Conservation (phyloP, 768 basidiomycete species). For the Leccinum subtestaceum region DNA sequence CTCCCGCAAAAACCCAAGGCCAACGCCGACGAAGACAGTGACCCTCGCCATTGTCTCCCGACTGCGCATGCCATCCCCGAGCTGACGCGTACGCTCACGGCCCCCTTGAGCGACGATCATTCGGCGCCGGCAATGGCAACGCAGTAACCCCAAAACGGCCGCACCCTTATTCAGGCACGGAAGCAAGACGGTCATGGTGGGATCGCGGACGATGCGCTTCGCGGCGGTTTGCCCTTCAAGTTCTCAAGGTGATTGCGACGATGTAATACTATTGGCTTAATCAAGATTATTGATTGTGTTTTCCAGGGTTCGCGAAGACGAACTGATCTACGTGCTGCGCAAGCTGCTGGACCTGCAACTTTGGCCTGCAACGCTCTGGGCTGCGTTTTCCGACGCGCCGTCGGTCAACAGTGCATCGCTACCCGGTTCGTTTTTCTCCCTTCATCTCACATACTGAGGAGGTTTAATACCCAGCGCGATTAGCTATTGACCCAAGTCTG, state of each 20-base stretch:
- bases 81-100: too few species aligned
- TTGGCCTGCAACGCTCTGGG: slow-evolving; percentile 76
- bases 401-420: slow-evolving; percentile 50
- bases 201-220: slow-evolving; percentile 78
- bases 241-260: slow-evolving; percentile 52
- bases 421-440: slow-evolving; percentile 47
- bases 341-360: slow-evolving; percentile 73
- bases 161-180: slow-evolving; percentile 24
- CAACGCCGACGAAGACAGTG: too few species aligned
- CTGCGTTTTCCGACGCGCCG: slow-evolving; percentile 66
- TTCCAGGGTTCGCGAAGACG: slow-evolving; percentile 79
- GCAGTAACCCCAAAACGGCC: too few species aligned
- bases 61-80: too few species aligned
- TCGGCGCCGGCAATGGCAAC: slow-evolving; percentile 14
- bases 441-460: neutral
- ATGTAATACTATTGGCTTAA: neutral
- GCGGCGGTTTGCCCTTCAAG: slow-evolving; percentile 81
- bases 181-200: slow-evolving; percentile 65
- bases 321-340: slow-evolving; percentile 78
- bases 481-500: slow-evolving; percentile 42
- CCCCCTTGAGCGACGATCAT: too few species aligned
- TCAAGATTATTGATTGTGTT: neutral
- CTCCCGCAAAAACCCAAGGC: too few species aligned
- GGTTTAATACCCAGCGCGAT: neutral
- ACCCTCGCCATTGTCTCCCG: too few species aligned